Base-by-base conservation (phyloP, 2,329 filamentous ascomycete species). In the Aspergillus floridensis region DNA sequence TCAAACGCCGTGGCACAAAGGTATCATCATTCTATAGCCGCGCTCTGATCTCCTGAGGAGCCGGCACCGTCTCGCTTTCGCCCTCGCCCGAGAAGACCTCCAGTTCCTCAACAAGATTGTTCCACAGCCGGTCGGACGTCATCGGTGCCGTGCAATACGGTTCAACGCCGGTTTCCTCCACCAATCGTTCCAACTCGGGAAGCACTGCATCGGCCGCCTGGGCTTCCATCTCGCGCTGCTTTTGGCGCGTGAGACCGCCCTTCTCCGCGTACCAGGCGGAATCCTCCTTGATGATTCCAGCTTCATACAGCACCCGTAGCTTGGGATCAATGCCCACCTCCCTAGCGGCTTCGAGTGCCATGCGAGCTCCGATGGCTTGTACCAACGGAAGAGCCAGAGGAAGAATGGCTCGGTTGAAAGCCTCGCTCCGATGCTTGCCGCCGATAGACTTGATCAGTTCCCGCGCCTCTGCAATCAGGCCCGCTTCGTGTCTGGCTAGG, bases 341-440 rank as follows among this genome's bases (percentile, higher is more conserved):
- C 7, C 57, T 32, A 1, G 66, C 66, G 8, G 68, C 68, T 49
- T 69, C 66, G 10, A 58, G 57, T 0, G 66, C 68, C 65, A 69
- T 65, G 2, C 68, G 65, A 24, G 65, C 57, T 0, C 65, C 68
- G 5, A 69, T 65, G 1, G 68, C 65, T 46, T 66, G 49, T 11
- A 68, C 47, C 16, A 70, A 32, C 1, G 63, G 57, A 2, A 57
- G 63, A 6, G 51, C 64, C 2, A 54, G 60, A 1, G 67, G 66
- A 4, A 70, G 59, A 8, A 70, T 63, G 6, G 53, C 19, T 10
- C 58, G 51, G 51, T 68, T 68, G n/a, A 61, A 68, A n/a, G 62
- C 57, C 3, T 65, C 59, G 32, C 66, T 64, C 3, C 68, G 62
- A 12, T 66, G 66, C 6, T 16, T 53, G 14, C 31, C 53, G 2